A percentile compares a stretch with the other conserved stretches of the same genome.
Conservation (phyloP, 345 rosid species). For the Eucalyptus curtisii region DNA sequence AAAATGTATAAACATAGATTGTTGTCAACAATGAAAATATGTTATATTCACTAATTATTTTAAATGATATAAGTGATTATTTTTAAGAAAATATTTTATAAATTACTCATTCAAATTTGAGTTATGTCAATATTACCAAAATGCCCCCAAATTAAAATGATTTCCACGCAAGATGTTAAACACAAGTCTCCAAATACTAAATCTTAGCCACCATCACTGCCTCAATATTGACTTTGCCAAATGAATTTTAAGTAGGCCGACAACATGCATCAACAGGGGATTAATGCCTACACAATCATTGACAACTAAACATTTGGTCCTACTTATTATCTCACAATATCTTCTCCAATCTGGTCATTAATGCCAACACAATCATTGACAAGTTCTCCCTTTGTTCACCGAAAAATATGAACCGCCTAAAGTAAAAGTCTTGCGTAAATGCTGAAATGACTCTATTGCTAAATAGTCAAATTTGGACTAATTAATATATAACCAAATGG, state of each 20-base stretch:
- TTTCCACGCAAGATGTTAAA: neutral
- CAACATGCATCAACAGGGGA: neutral
- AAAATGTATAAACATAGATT: too few species aligned
- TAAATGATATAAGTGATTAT: rapidly evolving
- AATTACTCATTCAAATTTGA: neutral
- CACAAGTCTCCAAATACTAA: neutral
- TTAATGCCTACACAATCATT: too few species aligned
- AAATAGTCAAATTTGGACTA: neutral
- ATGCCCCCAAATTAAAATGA: neutral
- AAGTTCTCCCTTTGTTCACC: neutral
- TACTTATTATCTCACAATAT: neutral
- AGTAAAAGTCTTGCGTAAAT: too few species aligned
- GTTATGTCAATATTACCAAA: neutral
- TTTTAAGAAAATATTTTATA: too few species aligned
- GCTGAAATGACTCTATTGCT: neutral
- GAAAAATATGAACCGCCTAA: neutral
- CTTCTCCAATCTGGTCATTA: neutral
- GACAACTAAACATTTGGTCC: neutral
- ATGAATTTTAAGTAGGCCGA: neutral
- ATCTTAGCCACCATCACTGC: neutral
- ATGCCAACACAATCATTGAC: neutral
- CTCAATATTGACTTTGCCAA: neutral
- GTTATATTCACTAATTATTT: too few species aligned
- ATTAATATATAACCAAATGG: neutral
- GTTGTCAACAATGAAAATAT: too few species aligned